These are phyloP conservation scores for Cordyceps cicadae DNA, from an alignment of 2,329 filamentous ascomycete genomes.

Conservation along the genomic window DNA sequence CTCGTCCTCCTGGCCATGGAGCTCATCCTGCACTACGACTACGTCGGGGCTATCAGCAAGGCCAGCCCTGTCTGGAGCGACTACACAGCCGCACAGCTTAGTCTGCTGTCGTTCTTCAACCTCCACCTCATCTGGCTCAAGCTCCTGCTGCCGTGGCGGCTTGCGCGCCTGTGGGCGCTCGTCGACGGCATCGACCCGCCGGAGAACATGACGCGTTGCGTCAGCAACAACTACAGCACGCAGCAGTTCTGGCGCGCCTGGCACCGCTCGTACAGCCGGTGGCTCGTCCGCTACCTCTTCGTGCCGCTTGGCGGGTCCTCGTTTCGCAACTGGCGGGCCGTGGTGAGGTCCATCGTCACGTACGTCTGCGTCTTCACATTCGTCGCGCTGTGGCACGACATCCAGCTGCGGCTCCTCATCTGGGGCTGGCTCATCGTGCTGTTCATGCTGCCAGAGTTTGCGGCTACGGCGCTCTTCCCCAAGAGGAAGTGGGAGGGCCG, in stretches of 20 bases:
- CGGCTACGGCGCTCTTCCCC: conserved; percentile 66
- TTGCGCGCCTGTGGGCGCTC: conserved; percentile 94
- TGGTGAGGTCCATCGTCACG: conserved; percentile 58
- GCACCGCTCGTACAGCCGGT: conserved; percentile 93
- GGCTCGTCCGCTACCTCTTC: conserved; percentile 90
- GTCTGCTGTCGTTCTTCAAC: conserved; percentile 89
- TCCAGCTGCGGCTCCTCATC: conserved; percentile 78
- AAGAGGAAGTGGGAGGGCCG: conserved; percentile 57
- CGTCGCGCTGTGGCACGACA: conserved; percentile 96
- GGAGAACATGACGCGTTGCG: conserved; percentile 97
- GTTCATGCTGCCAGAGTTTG: conserved; percentile 84
- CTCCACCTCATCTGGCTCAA: conserved; percentile 98
- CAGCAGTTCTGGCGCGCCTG: conserved; percentile 91
- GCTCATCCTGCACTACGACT: conserved; percentile 81
- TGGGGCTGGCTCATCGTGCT: conserved; percentile 97
- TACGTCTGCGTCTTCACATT: conserved; percentile 89
- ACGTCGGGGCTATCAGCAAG: conserved; percentile 87
- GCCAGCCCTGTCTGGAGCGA: conserved; percentile 68
- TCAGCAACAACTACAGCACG: conserved; percentile 88
- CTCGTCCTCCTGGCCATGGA: conserved; percentile 83
- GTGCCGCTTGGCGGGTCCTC: conserved; percentile 73
- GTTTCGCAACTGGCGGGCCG: conserved; percentile 35
- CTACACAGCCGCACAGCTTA: conserved; percentile 81
- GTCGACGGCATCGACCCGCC: conserved; percentile 88
- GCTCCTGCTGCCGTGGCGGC: conserved; percentile 91